These are phyloP conservation scores for Buddleja alternifolia DNA, from an alignment of 257 asterid genomes.

Conservation along the genomic window DNA sequence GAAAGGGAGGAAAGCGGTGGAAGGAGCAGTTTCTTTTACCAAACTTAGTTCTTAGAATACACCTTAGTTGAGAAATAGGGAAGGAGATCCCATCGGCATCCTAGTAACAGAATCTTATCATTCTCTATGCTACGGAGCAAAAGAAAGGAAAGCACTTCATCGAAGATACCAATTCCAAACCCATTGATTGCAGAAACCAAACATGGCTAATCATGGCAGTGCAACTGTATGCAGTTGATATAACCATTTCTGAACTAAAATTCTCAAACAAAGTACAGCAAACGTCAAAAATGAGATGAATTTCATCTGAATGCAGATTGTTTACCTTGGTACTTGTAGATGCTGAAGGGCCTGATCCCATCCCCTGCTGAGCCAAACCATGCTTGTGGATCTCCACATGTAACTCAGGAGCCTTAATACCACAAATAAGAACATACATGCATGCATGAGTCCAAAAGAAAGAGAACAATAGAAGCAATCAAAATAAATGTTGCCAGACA, in stretches of 20 bases:
- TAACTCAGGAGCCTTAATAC: conserved; percentile 63
- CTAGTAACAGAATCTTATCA: neutral
- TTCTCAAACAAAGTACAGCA: neutral
- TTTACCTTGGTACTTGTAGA: conserved; percentile 61
- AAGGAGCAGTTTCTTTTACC: neutral
- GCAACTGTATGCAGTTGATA: neutral
- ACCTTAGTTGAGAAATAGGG: neutral
- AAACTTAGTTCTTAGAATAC: neutral
- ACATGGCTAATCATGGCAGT: neutral
- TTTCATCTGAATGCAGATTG: neutral
- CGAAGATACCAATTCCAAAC: neutral
- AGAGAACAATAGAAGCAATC: neutral
- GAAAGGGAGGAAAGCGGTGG: neutral
- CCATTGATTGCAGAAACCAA: neutral
- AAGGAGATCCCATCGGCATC: neutral
- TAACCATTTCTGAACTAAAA: neutral
- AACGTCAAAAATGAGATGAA: neutral
- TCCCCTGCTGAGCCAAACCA: conserved; percentile 57
- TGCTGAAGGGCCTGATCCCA: conserved; percentile 55
- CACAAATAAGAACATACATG: neutral
- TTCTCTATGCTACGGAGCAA: neutral
- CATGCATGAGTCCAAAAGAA: neutral
- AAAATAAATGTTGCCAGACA: neutral
- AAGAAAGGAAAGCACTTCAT: neutral
- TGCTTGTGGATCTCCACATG: conserved; percentile 67